phyloP scores from a whole-genome alignment of 1,139 yeast species.

The Komagataea norvegica region DNA sequence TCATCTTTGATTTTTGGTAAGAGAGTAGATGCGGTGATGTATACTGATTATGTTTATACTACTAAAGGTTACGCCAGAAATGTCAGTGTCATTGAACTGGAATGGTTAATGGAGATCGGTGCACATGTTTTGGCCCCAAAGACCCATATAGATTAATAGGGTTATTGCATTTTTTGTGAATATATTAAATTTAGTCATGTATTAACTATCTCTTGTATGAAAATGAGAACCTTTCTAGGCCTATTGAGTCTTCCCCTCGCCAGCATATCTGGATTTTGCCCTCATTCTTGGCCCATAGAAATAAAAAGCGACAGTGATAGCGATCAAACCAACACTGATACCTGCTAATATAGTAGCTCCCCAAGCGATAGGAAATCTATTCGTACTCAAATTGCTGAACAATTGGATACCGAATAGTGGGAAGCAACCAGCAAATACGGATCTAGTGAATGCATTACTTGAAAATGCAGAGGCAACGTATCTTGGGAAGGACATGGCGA shows the following conservation, averaged over 20 bases:
- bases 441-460: constrained; percentile 48
- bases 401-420: constrained; percentile 55
- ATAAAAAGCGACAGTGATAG: constrained; percentile 45
- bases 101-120: constrained; percentile 76
- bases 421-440: constrained; percentile 54
- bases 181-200: no score
- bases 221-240: no score
- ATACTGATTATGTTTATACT: constrained; percentile 90
- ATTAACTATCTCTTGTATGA: no score
- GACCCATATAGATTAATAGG: constrained; percentile 6
- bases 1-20: constrained; percentile 84
- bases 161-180: no score
- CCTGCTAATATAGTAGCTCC: constrained; percentile 48
- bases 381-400: constrained; percentile 41
- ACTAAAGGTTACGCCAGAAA: constrained; percentile 89
- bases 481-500: constrained; percentile 33
- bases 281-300: constrained; percentile 46
- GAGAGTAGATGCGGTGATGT: constrained; percentile 83
- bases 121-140: constrained; percentile 18
- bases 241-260: no score
- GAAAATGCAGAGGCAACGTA: constrained; percentile 58
- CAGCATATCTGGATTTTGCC: constrained; percentile 42
- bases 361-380: constrained; percentile 52
- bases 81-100: constrained; percentile 76
- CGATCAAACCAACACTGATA: constrained; percentile 38